Evolutionary conservation across 371 early-diverging fungal genomes (phyloP).

Genomic region (Sporodiniella umbellata): DNA sequence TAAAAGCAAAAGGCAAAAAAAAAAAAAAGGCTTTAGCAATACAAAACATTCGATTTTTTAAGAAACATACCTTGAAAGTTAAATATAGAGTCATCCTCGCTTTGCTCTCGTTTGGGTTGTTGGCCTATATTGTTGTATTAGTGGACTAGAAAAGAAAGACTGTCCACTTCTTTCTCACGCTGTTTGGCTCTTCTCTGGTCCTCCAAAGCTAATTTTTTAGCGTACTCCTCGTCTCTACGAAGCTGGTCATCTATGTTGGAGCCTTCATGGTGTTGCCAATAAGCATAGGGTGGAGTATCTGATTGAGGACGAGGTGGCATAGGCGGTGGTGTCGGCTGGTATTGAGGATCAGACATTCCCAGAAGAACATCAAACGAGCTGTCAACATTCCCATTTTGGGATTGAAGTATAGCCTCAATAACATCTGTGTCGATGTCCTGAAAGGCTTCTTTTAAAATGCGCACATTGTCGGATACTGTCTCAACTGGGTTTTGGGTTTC

Average conservation of each 20-base stretch:
- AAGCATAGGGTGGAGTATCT: conserved; percentile 10
- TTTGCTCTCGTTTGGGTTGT: conserved; percentile 3
- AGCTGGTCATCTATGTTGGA: conserved; percentile 38
- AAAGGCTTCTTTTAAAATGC: conserved; percentile 45
- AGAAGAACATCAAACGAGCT: conserved; percentile 37
- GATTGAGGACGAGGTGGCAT: conserved; percentile 32
- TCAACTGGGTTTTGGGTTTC: not conserved
- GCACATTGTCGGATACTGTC: conserved; percentile 9
- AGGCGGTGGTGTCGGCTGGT: conserved; percentile 28
- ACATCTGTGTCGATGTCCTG: conserved; percentile 43
- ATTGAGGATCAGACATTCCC: conserved; percentile 45
- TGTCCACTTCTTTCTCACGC: conserved; percentile 6
- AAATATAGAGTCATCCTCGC: conserved; percentile 32
- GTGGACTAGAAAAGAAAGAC: not conserved
- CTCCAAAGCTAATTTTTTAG: conserved; percentile 37
- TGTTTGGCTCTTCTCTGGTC: conserved; percentile 22
- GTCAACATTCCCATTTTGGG: conserved; percentile 33
- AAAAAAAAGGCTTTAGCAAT: not conserved
- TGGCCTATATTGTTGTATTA: not conserved
- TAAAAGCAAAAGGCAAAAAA: conserved; percentile 2
- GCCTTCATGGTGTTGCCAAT: conserved; percentile 19
- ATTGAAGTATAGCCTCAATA: conserved; percentile 41
- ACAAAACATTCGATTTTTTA: not conserved
- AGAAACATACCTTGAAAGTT: conserved; percentile 39
- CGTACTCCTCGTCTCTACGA: conserved; percentile 45